These are phyloP conservation scores for Starmera amethionina DNA, from an alignment of 805 yeast genomes.

Conservation along the genomic window DNA sequence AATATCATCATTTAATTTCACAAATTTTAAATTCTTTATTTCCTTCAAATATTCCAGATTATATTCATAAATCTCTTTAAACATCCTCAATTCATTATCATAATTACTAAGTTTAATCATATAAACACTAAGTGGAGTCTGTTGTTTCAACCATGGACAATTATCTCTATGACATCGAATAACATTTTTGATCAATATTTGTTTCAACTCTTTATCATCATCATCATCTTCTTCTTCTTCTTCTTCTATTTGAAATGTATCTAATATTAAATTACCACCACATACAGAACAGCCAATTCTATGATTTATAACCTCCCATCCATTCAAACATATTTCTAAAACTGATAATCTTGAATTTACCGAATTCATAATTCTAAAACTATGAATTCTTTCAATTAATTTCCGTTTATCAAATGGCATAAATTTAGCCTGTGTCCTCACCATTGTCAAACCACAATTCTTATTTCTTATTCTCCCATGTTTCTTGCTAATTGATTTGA, in stretches of 20 bases:
- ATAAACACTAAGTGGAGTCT: conserved; percentile 11
- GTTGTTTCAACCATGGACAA: conserved; percentile 16
- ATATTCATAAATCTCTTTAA: conserved; percentile 3
- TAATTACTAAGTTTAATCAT: conserved; percentile 5
- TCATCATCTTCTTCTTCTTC: conserved; percentile 4
- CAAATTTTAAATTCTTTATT: not conserved
- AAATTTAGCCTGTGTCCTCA: not conserved
- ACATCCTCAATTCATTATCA: conserved; percentile 3
- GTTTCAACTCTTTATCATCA: not conserved
- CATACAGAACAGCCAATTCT: conserved; percentile 21
- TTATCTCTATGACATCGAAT: conserved; percentile 8
- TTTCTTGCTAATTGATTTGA: too few relatives aligned
- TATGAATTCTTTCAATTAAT: conserved; percentile 30
- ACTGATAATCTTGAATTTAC: conserved; percentile 25
- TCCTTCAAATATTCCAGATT: conserved; percentile 1
- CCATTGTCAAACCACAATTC: too few relatives aligned
- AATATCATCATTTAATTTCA: not conserved
- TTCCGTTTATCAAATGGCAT: conserved; percentile 26
- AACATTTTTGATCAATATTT: conserved; percentile 8
- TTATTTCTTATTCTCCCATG: too few relatives aligned
- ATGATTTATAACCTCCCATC: conserved; percentile 34
- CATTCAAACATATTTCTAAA: conserved; percentile 37
- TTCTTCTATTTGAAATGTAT: conserved; percentile 14
- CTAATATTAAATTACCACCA: conserved; percentile 22
- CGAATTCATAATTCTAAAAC: conserved; percentile 26